These are phyloP conservation scores for Cryptosporidium sp. DNA, from an alignment of 169 alveolate species.

Conservation along the genomic window DNA sequence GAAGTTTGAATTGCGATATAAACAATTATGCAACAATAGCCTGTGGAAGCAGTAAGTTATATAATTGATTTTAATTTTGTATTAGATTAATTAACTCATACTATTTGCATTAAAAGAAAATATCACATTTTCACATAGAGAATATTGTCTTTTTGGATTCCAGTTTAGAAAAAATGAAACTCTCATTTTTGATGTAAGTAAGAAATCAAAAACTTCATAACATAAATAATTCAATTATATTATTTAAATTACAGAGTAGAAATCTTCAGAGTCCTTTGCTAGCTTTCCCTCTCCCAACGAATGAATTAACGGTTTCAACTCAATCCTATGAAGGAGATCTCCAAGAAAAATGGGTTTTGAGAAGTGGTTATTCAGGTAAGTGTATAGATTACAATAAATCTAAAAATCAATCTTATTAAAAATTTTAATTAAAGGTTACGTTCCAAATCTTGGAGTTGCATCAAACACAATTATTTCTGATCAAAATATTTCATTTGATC, in stretches of 20 bases:
- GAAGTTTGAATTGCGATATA: conserved; percentile 3
- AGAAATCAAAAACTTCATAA: not conserved
- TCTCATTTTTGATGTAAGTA: conserved; percentile 51
- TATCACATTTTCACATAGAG: conserved; percentile 2
- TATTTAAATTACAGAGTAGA: conserved; percentile 26
- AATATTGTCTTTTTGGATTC: conserved; percentile 47
- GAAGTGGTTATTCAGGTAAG: conserved; percentile 48
- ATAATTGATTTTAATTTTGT: not conserved
- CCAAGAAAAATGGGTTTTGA: conserved; percentile 37
- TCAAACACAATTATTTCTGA: not conserved
- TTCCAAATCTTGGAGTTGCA: not conserved
- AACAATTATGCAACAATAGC: conserved; percentile 10
- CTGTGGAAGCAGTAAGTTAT: conserved; percentile 58
- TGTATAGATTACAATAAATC: not conserved
- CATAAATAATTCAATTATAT: not conserved
- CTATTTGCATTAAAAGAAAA: conserved; percentile 8
- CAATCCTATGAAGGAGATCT: not conserved
- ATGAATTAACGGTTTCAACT: conserved; percentile 1
- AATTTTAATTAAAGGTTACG: not conserved
- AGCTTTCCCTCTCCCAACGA: conserved; percentile 26
- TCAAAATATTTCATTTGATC: not conserved
- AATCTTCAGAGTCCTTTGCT: conserved; percentile 29
- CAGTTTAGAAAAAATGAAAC: conserved; percentile 36
- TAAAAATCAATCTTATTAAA: not conserved
- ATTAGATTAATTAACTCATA: not conserved